Evolutionary conservation across 345 rosid species (phyloP).

Genomic region (Aquilaria sinensis): DNA sequence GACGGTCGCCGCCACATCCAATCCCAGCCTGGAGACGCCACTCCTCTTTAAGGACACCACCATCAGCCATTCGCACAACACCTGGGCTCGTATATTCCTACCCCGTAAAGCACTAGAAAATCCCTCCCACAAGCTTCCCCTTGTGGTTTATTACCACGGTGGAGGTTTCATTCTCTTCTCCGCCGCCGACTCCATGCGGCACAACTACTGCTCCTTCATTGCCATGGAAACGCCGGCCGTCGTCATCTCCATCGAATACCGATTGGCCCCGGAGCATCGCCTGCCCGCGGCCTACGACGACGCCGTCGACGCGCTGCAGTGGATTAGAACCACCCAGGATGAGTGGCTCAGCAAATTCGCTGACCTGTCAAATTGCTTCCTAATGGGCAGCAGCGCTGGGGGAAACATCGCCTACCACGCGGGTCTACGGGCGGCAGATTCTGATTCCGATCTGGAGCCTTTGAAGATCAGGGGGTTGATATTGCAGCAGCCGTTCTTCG

Average conservation of each 20-base stretch:
- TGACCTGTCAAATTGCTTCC: conserved; percentile 29
- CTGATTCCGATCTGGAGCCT: conserved; percentile 21
- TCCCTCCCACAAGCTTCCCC: conserved; percentile 14
- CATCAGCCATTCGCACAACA: conserved; percentile 20
- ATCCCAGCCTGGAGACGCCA: conserved; percentile 4
- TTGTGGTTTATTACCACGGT: conserved; percentile 18
- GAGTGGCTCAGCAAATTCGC: conserved; percentile 34
- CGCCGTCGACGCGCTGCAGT: conserved; percentile 7
- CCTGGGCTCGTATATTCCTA: conserved; percentile 30
- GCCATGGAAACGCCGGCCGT: conserved; percentile 8
- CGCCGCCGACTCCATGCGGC: not conserved
- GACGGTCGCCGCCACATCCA: conserved; percentile 12
- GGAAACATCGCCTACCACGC: conserved; percentile 48
- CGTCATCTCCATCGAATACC: conserved; percentile 15
- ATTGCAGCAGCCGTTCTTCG: conserved; percentile 53
- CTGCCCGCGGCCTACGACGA: conserved; percentile 17
- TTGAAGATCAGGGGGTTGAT: conserved; percentile 57
- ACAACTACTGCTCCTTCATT: conserved; percentile 10
- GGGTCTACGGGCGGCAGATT: conserved; percentile 26
- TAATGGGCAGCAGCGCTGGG: conserved; percentile 60
- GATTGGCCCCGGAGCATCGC: conserved; percentile 15
- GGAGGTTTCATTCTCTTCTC: conserved; percentile 17
- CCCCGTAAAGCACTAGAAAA: conserved; percentile 15
- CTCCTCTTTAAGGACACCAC: conserved; percentile 30
- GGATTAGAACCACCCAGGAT: conserved; percentile 17